These are phyloP conservation scores for Colletotrichum sp. DNA, from an alignment of 2,329 filamentous ascomycete genomes.

Conservation along the genomic window DNA sequence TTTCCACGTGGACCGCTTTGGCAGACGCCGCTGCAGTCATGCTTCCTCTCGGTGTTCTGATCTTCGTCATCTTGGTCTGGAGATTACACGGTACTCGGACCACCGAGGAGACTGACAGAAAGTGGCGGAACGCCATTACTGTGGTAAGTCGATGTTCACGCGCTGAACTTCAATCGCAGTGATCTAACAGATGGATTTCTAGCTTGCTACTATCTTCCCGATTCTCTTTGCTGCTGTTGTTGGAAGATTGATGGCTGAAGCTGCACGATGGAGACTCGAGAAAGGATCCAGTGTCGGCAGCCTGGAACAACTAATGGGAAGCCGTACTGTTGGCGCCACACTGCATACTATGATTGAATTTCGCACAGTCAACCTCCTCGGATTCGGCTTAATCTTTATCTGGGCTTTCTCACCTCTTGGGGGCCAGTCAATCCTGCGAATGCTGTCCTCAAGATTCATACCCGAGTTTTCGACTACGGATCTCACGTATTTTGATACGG, in stretches of 20 bases:
- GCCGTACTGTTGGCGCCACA: slow-evolving; percentile 30
- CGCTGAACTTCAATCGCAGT: background rate
- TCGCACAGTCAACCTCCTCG: slow-evolving; percentile 28
- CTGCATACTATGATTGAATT: slow-evolving; percentile 29
- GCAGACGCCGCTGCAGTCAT: background rate
- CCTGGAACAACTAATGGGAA: slow-evolving; percentile 34
- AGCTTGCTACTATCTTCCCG: slow-evolving; percentile 29
- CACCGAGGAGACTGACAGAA: background rate
- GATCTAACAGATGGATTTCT: background rate
- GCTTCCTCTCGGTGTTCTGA: background rate
- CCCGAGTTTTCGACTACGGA: background rate
- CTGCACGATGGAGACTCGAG: slow-evolving; percentile 31
- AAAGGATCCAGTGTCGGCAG: slow-evolving; percentile 26
- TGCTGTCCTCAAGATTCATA: background rate
- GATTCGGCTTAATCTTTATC: slow-evolving; percentile 24
- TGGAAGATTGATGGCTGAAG: slow-evolving; percentile 28
- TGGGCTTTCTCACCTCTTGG: slow-evolving; percentile 35
- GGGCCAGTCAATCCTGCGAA: slow-evolving; percentile 29
- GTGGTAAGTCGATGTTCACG: background rate
- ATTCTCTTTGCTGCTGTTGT: slow-evolving; percentile 32
- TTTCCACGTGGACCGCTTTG: background rate
- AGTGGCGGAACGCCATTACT: background rate
- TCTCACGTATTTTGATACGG: background rate
- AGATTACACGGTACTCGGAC: background rate
- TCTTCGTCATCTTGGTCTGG: background rate